Conservation (phyloP, 2,329 filamentous ascomycete genomes). For the Aureobasidium sp. region DNA sequence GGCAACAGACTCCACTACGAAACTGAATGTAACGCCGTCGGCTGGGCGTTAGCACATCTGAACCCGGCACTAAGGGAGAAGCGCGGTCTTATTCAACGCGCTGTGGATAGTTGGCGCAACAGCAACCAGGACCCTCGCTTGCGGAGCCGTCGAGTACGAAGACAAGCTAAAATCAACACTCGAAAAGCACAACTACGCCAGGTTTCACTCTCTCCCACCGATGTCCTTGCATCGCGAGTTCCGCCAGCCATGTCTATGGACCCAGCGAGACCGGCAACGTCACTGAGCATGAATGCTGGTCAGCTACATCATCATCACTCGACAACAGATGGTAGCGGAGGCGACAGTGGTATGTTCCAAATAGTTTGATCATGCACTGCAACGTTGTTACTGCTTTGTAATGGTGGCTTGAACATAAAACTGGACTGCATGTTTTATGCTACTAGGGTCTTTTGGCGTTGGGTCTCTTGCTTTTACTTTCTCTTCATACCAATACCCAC, state of each 20-base stretch:
- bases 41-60: constrained; percentile 93
- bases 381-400: background rate
- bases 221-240: background rate
- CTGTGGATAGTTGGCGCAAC: constrained; percentile 97
- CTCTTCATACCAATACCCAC: constrained; percentile 21
- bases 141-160: constrained; percentile 81
- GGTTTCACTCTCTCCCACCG: background rate
- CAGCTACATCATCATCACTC: constrained; percentile 18
- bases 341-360: constrained; percentile 94
- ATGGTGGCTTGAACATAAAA: background rate
- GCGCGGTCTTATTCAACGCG: constrained; percentile 89
- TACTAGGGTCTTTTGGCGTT: background rate
- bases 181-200: constrained; percentile 13
- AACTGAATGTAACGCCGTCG: constrained; percentile 98
- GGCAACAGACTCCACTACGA: constrained; percentile 95
- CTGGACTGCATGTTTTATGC: background rate
- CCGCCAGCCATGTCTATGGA: constrained; percentile 5
- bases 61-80: constrained; percentile 89
- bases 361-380: constrained; percentile 52
- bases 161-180: constrained; percentile 93
- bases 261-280: background rate
- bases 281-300: constrained; percentile 12
- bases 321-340: constrained; percentile 36
- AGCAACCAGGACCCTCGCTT: constrained; percentile 94
- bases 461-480: constrained; percentile 17